Conservation (phyloP, 345 rosid species). For the Arabidopsis arenosa region DNA sequence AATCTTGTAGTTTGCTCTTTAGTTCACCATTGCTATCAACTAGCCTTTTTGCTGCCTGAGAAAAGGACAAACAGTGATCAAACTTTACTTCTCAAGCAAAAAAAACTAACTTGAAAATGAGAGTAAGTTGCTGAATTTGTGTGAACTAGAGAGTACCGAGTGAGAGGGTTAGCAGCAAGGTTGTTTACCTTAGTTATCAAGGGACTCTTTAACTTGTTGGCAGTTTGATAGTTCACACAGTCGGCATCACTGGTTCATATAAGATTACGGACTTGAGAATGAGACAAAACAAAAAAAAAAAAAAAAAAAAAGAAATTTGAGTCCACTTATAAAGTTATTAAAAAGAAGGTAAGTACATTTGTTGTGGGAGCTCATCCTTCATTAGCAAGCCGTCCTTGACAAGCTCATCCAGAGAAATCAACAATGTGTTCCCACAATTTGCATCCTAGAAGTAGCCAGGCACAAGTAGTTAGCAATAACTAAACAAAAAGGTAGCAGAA, state of each 20-base stretch:
- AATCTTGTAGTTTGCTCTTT: constrained; percentile 63
- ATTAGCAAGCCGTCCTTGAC: constrained; percentile 76
- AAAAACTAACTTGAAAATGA: background rate
- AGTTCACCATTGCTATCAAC: constrained; percentile 64
- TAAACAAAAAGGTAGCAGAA: constrained; percentile 11
- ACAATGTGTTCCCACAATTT: constrained; percentile 86
- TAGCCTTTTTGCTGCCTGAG: constrained; percentile 91
- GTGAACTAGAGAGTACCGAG: background rate
- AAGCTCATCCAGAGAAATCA: constrained; percentile 94
- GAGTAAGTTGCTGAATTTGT: background rate
- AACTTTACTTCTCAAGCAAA: background rate
- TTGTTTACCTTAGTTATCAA: constrained; percentile 70
- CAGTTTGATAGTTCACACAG: constrained; percentile 63
- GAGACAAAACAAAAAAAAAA: background rate
- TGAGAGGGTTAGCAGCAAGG: background rate
- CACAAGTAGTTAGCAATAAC: background rate
- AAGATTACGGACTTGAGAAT: constrained; percentile 11
- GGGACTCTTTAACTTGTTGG: constrained; percentile 68
- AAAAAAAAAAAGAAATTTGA: background rate
- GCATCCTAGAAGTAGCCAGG: constrained; percentile 67
- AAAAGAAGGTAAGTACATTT: constrained; percentile 56
- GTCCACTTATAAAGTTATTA: too few species aligned
- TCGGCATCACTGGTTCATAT: constrained; percentile 58
- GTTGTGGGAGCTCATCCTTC: constrained; percentile 74
- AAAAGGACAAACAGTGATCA: constrained; percentile 22